These are phyloP conservation scores for Colletotrichum navitas DNA, from an alignment of 2,329 filamentous ascomycete species.

Conservation along the genomic window DNA sequence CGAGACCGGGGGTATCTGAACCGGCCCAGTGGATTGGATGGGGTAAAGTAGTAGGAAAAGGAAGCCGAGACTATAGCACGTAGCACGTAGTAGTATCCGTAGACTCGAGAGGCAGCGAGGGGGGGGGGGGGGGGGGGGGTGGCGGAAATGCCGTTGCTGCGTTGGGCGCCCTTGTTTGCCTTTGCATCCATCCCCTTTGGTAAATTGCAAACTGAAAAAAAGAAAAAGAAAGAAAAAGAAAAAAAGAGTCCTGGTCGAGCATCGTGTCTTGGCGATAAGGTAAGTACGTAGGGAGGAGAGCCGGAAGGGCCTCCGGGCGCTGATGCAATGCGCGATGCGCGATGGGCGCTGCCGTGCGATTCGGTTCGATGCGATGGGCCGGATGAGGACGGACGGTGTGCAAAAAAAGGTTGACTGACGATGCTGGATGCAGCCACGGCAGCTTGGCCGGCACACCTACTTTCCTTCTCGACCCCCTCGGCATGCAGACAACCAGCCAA, in stretches of 20 bases:
- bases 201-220: neutral
- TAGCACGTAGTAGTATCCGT: neutral
- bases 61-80: conserved; percentile 15
- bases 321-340: conserved; percentile 33
- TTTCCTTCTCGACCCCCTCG: too few species aligned
- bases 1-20: conserved; percentile 11
- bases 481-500: neutral
- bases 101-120: neutral
- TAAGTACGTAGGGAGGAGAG: neutral
- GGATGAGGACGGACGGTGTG: conserved; percentile 1
- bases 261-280: too few species aligned
- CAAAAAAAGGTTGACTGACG: neutral
- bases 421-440: conserved; percentile 35
- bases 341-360: neutral
- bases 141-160: conserved; percentile 15
- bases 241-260: conserved; percentile 9
- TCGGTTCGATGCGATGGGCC: conserved; percentile 26
- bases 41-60: conserved; percentile 17
- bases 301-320: conserved; percentile 22
- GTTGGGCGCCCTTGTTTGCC: conserved; percentile 20
- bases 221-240: too few species aligned
- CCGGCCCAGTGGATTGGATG: conserved; percentile 31
- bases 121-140: neutral
- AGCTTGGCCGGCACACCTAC: conserved; percentile 18
- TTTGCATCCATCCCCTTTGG: conserved; percentile 18